These are phyloP conservation scores for Dalbergia cochinchinensis DNA, from an alignment of 306 rosid genomes.

Conservation along the genomic window DNA sequence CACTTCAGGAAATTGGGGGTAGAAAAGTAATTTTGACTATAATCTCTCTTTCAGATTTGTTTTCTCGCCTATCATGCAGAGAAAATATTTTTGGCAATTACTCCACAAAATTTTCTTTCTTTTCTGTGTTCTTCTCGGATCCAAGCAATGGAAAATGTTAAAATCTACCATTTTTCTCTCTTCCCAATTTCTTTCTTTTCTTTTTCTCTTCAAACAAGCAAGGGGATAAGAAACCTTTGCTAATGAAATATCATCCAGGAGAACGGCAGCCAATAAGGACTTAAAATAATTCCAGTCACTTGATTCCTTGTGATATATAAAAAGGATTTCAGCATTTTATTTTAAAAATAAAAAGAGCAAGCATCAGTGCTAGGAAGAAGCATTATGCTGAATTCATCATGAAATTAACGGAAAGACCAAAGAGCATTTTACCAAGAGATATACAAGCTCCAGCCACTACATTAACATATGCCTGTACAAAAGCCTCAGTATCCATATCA, in stretches of 20 bases:
- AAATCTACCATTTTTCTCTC: too few species aligned
- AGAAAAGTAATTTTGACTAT: too few species aligned
- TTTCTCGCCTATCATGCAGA: too few species aligned
- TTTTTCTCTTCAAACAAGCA: too few species aligned
- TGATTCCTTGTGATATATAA: conserved; percentile 24
- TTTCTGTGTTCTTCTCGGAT: too few species aligned
- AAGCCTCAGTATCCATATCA: conserved; percentile 90
- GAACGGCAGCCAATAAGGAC: background rate
- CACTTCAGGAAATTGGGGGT: too few species aligned
- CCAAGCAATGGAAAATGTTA: too few species aligned
- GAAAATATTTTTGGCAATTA: too few species aligned
- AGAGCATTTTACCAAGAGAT: conserved; percentile 74
- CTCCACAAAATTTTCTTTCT: too few species aligned
- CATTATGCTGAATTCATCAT: conserved; percentile 24
- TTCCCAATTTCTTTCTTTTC: too few species aligned
- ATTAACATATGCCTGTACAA: conserved; percentile 92
- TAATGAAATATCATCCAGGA: conserved; percentile 21
- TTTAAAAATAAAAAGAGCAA: conserved; percentile 7
- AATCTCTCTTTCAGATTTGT: too few species aligned
- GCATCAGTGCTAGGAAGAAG: background rate
- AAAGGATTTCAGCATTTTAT: conserved; percentile 7
- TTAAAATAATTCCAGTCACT: conserved; percentile 21
- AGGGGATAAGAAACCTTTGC: conserved; percentile 6
- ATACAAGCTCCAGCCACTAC: conserved; percentile 95
- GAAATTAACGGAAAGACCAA: conserved; percentile 42